These are phyloP conservation scores for Fusarium hainanense DNA, from an alignment of 2,329 filamentous ascomycete species.

Conservation along the genomic window DNA sequence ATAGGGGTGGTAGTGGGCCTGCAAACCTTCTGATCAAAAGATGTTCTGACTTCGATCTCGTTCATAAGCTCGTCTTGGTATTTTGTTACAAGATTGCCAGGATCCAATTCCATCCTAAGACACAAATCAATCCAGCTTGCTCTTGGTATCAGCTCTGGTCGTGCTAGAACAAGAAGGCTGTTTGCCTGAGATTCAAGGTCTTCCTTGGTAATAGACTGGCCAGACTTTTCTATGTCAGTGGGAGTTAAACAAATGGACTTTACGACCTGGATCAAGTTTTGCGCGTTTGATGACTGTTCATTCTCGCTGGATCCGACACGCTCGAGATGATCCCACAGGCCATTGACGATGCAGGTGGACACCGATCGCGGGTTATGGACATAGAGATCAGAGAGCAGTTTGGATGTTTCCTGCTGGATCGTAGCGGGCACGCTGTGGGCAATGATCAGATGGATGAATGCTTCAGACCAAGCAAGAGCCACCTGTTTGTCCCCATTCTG, in stretches of 20 bases:
- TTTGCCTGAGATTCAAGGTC: conserved; percentile 77
- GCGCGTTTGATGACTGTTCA: conserved; percentile 76
- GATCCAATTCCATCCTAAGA: conserved; percentile 82
- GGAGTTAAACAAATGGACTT: conserved; percentile 71
- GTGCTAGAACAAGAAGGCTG: conserved; percentile 80
- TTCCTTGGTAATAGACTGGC: conserved; percentile 57
- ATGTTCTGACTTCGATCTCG: conserved; percentile 68
- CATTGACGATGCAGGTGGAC: conserved; percentile 72
- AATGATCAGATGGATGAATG: conserved; percentile 82
- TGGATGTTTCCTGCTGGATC: conserved; percentile 71
- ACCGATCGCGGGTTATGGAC: conserved; percentile 66
- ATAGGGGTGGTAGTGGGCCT: conserved; percentile 1
- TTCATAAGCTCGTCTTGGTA: conserved; percentile 73
- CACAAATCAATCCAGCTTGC: conserved; percentile 91
- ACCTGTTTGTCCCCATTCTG: conserved; percentile 60
- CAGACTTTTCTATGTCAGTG: conserved; percentile 60
- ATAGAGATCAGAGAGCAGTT: conserved; percentile 74
- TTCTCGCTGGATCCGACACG: conserved; percentile 77
- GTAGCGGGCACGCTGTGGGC: conserved; percentile 69
- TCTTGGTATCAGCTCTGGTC: conserved; percentile 79
- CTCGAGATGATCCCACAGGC: conserved; percentile 83
- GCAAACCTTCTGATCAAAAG: conserved; percentile 64
- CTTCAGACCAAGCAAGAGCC: conserved; percentile 82
- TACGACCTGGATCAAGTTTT: conserved; percentile 70
- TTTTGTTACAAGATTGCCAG: conserved; percentile 77